Evolutionary conservation across 1,139 yeast genomes (phyloP), one percentile per base, ranked within the genome.

Genomic region (Magnusiomyces sp.): DNA sequence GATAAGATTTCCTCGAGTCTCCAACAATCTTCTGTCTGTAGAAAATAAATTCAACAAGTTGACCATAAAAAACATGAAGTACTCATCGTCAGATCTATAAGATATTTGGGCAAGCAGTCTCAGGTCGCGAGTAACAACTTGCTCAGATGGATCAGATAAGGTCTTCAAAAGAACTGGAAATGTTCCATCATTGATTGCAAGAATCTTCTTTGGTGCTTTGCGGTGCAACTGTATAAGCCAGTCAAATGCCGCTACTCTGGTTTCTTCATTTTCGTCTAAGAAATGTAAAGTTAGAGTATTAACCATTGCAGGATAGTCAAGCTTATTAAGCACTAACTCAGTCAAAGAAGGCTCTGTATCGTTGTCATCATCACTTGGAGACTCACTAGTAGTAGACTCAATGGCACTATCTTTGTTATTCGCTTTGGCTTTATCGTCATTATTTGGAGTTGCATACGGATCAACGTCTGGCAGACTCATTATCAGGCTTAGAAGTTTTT

Each of bases 191-290:
- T 77, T 75, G 49, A 66, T 63, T 68, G 82, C 62, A 73, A 80
- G 57, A 77, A 73, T 59, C 79, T 77, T 59, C 29, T 75, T 69
- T 0, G 94, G 87, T 42, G 83, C 83, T 57, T 81, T 81, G 34
- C 80, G 76, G 61, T 90, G 94, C 44, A 94, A 72, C 74, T 88
- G 80, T 27, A 83, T 81, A 37, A 94, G 72, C 98, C 98, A 94
- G 57, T 90, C 96, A 44, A 94, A 71, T 17, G 95, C 85, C 0
- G 95, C 89, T 17, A 89, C 76, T 56, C 94, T 73, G 0, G 97
- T 86, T 36, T 83, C 79, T 56, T 88, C 95, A 58, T 87, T 83
- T 51, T 82, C 85, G 56, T 77, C 80, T 53, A 78, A 66, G 53
- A 83, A 79, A 56, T 81, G 86, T 34, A 77, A 58, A 0, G 83